phyloP scores from a whole-genome alignment of 805 yeast species.

The Naumovozyma dairenensis region DNA sequence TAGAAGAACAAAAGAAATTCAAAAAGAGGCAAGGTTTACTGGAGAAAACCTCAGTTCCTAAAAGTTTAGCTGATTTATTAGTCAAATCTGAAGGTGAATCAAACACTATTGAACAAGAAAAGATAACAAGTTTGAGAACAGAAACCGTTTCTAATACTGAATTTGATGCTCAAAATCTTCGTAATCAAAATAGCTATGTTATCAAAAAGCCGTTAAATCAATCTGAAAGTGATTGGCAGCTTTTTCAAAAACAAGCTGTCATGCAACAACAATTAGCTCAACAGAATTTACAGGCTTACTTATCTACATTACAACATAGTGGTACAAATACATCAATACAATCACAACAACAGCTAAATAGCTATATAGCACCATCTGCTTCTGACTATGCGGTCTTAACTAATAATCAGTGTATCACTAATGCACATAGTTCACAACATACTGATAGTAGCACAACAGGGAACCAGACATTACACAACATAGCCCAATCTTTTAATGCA shows the following conservation, averaged over 20 bases:
- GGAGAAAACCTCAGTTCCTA: slow-evolving; percentile 44
- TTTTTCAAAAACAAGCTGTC: slow-evolving; percentile 27
- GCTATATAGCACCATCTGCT: slow-evolving; percentile 2
- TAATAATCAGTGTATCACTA: background rate
- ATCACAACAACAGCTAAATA: background rate
- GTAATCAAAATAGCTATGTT: slow-evolving; percentile 14
- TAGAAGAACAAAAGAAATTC: slow-evolving; percentile 40
- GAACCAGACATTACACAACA: background rate
- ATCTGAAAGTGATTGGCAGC: slow-evolving; percentile 27
- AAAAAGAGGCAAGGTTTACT: slow-evolving; percentile 40
- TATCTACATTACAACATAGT: slow-evolving; percentile 17
- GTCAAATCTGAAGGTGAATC: slow-evolving; percentile 28
- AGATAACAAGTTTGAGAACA: background rate
- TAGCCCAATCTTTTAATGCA: background rate
- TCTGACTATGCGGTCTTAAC: background rate
- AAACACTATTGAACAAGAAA: background rate
- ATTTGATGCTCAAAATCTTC: background rate
- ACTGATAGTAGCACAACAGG: background rate
- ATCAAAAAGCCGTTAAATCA: slow-evolving; percentile 25
- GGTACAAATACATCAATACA: background rate
- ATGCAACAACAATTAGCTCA: slow-evolving; percentile 28
- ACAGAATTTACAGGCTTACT: slow-evolving; percentile 27
- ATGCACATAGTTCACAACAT: background rate
- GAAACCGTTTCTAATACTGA: background rate
- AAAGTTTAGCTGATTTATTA: slow-evolving; percentile 41